These are phyloP conservation scores for Sarocladiaceae sp. DNA, from an alignment of 2,329 filamentous ascomycete species.

Conservation along the genomic window DNA sequence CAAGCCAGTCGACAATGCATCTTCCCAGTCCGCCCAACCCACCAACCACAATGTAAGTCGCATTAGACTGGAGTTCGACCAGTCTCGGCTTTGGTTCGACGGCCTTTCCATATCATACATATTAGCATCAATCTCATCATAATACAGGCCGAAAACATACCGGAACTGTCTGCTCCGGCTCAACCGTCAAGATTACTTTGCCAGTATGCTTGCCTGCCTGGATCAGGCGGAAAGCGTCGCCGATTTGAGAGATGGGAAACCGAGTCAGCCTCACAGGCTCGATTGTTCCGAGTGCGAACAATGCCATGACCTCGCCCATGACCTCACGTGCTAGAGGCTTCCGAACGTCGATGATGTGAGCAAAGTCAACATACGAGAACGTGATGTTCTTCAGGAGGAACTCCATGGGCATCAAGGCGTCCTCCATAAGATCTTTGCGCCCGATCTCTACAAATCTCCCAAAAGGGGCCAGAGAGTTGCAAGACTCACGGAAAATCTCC, in stretches of 20 bases:
- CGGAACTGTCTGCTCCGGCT: slow-evolving; percentile 12
- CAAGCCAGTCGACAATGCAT: slow-evolving; percentile 15
- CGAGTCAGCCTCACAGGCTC: slow-evolving; percentile 8
- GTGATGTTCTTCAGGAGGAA: slow-evolving; percentile 23
- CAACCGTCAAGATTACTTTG: slow-evolving; percentile 30
- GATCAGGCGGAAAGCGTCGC: slow-evolving; percentile 32
- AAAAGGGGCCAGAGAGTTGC: slow-evolving; percentile 24
- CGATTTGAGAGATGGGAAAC: slow-evolving; percentile 23
- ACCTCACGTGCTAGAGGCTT: slow-evolving; percentile 21
- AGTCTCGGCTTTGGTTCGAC: neutral
- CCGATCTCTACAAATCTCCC: slow-evolving; percentile 23
- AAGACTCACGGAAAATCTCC: slow-evolving; percentile 22
- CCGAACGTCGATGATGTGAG: neutral
- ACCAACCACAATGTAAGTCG: slow-evolving; percentile 17
- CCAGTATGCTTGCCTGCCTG: slow-evolving; percentile 32
- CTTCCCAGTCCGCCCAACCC: slow-evolving; percentile 17
- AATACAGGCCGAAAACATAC: slow-evolving; percentile 13
- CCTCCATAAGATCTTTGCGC: slow-evolving; percentile 24
- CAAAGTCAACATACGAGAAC: slow-evolving; percentile 15
- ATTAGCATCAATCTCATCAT: slow-evolving; percentile 1
- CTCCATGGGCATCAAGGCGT: slow-evolving; percentile 26
- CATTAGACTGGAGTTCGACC: slow-evolving; percentile 7
- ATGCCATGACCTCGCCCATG: slow-evolving; percentile 20
- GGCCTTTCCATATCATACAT: neutral
- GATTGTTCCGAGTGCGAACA: slow-evolving; percentile 10